Conservation (phyloP, 495 filamentous ascomycete genomes). For the Podospora pseudocomata region DNA sequence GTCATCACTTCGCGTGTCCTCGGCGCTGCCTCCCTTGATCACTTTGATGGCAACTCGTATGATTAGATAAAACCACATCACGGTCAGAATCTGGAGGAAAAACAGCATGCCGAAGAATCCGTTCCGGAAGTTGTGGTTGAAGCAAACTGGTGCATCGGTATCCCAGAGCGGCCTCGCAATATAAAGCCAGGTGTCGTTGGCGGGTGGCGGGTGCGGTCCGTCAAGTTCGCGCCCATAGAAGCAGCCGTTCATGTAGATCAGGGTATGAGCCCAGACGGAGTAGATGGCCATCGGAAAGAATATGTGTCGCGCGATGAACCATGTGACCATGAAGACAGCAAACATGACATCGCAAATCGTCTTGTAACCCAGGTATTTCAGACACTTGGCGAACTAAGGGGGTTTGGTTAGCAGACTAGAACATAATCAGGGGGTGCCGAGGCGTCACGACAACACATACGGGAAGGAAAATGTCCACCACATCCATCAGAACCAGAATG, state of each 20-base stretch:
- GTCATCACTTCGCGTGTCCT: slow-evolving; percentile 84
- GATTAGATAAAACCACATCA: slow-evolving; percentile 91
- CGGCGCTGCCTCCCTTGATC: slow-evolving; percentile 70
- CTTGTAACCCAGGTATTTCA: slow-evolving; percentile 80
- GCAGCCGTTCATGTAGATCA: slow-evolving; percentile 65
- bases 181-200: slow-evolving; percentile 56
- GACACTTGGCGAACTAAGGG: slow-evolving; percentile 78
- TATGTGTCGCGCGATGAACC: slow-evolving; percentile 81
- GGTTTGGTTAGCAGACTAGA: not conserved
- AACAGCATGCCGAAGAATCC: slow-evolving; percentile 72
- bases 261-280: slow-evolving; percentile 71
- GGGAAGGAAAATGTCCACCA: slow-evolving; percentile 82
- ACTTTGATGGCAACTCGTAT: slow-evolving; percentile 72
- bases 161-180: slow-evolving; percentile 63
- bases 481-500: slow-evolving; percentile 88
- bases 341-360: slow-evolving; percentile 78
- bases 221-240: slow-evolving; percentile 53
- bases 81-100: slow-evolving; percentile 70
- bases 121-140: slow-evolving; percentile 65
- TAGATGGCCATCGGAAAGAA: slow-evolving; percentile 74
- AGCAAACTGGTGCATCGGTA: slow-evolving; percentile 70
- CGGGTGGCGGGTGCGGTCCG: slow-evolving; percentile 54
- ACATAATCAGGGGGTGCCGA: not conserved
- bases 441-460: slow-evolving; percentile 50
- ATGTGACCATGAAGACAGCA: slow-evolving; percentile 79